Conservation (phyloP, 257 asterid species). For the Echium plantagineum region DNA sequence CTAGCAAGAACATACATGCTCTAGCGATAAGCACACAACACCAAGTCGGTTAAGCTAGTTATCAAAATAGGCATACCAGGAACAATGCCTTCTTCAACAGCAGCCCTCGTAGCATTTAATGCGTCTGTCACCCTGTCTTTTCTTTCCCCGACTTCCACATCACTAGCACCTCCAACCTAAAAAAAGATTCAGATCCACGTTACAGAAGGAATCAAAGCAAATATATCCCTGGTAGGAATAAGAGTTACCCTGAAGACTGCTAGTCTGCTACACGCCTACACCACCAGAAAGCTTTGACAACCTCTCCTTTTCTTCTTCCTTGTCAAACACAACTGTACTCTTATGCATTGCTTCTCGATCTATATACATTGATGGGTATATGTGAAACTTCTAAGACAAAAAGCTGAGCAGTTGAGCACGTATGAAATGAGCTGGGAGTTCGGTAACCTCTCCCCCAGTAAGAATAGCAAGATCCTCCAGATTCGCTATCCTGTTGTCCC, state of each 20-base stretch:
- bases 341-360: conserved; percentile 53
- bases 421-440: conserved; percentile 3
- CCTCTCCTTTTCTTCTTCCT: conserved; percentile 86
- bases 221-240: background rate
- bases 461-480: conserved; percentile 84
- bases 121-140: conserved; percentile 97
- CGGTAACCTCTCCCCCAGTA: conserved; percentile 81
- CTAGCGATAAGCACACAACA: conserved; percentile 2
- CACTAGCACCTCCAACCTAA: conserved; percentile 93
- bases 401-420: background rate
- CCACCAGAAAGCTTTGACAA: conserved; percentile 90
- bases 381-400: conserved; percentile 6
- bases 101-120: conserved; percentile 86
- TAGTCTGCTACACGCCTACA: too few relatives aligned
- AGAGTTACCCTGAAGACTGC: conserved; percentile 76
- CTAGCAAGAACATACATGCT: conserved; percentile 21
- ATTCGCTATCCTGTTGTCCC: conserved; percentile 72
- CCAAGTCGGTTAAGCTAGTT: background rate
- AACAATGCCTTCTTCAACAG: conserved; percentile 88
- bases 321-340: conserved; percentile 65
- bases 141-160: conserved; percentile 81
- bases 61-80: conserved; percentile 40
- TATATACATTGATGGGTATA: conserved; percentile 20
- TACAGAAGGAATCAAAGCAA: background rate
- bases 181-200: conserved; percentile 1